A percentile compares a stretch with the other conserved stretches of the same genome.
phyloP scores from a whole-genome alignment of 257 asterid species.

The Parsonsia alboflavescens region DNA sequence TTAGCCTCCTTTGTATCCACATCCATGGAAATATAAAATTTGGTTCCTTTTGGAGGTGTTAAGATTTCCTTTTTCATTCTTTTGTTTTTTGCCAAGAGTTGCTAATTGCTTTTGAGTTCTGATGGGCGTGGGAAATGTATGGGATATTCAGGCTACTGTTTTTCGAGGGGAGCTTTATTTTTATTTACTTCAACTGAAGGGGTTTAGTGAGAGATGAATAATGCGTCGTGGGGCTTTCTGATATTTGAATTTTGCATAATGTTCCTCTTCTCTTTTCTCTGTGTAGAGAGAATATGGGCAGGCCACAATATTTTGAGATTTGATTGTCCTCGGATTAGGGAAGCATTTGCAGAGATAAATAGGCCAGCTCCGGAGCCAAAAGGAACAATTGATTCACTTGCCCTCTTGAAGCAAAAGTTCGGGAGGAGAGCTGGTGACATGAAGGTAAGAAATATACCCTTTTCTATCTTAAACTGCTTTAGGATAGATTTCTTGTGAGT shows the following conservation, averaged over 20 bases:
- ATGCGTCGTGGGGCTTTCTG: background rate
- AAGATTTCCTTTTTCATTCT: background rate
- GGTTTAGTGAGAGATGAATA: background rate
- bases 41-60: background rate
- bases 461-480: background rate
- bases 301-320: conserved; percentile 31
- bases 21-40: background rate
- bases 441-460: conserved; percentile 17
- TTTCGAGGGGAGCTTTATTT: background rate
- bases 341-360: conserved; percentile 28
- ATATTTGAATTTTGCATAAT: background rate
- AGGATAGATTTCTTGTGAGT: background rate
- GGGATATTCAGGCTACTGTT: background rate
- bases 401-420: conserved; percentile 24
- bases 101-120: background rate
- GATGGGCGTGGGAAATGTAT: background rate
- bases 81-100: background rate
- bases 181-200: background rate
- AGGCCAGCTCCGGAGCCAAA: conserved; percentile 28
- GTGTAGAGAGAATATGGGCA: conserved; percentile 29
- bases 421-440: conserved; percentile 34
- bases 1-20: background rate
- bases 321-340: conserved; percentile 27
- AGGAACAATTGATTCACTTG: conserved; percentile 31
- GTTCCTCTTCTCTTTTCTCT: background rate